Evolutionary conservation across 73 alveolate genomes (phyloP), one percentile per base, ranked within the genome.

Genomic region (Paraurostyla sp.): DNA sequence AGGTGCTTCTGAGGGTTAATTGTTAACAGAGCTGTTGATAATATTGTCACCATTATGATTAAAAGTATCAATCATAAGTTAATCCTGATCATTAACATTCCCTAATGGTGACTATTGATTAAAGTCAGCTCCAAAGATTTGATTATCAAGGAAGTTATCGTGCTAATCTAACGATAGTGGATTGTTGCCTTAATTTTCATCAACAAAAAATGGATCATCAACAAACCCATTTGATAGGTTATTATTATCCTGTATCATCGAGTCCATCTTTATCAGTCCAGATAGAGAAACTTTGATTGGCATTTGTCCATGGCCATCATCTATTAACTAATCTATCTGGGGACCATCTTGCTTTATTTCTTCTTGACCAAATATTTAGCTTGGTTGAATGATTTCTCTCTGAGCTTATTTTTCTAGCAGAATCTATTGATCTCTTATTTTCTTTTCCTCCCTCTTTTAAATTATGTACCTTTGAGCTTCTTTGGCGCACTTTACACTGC

Each of bases 201-300:
- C 46, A n/a, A n/a, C n/a, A 65, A 40, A 38, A 58, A 65, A 65
- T 65, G 82, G 82, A 22, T 65, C 82, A 40, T 36, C 82, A n/a
- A n/a, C n/a, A 65, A 65, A 65, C 7, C 60, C 82, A 38, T 23
- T 38, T 0, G 56, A 36, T 40, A 65, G 6, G 25, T 65, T 65
- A 38, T 65, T 65, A 40, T 65, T 50, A 56, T 7, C 30, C 16
- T 56, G 82, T 7, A 35, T 38, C 0, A 65, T 38, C 13, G 60
- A 38, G 38, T 65, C 82, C 33, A 65, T 35, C 41, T 58, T 65
- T 7, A 65, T 38, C 29, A 65, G 23, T 11, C 82, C 58, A 40
- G 40, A 38, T 38, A 65, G 25, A 6, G 82, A 65, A 1, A 18
- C 82, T 35, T 65, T 65, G 29, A 65, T 38, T 1, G n/a, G n/a